Evolutionary conservation across 257 asterid genomes (phyloP).

Genomic region (Solanum habrochaites): DNA sequence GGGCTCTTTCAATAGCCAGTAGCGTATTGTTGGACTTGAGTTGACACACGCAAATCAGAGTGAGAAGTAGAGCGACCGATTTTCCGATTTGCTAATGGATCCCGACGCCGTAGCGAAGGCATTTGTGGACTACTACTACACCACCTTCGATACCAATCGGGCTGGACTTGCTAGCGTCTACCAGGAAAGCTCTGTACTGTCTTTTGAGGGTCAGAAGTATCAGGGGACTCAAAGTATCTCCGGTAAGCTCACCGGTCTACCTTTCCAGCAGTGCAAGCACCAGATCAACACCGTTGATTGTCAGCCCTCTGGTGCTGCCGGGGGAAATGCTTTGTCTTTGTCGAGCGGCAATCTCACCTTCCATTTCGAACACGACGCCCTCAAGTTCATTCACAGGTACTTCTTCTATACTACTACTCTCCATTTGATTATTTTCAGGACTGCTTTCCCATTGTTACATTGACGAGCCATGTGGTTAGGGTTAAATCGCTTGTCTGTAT

Average conservation of each 20-base stretch:
- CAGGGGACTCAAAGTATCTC: conserved; percentile 28
- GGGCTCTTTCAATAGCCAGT: background rate
- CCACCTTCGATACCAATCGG: conserved; percentile 39
- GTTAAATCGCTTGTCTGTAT: background rate
- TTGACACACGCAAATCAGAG: background rate
- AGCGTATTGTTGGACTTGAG: background rate
- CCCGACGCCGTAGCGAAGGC: conserved; percentile 43
- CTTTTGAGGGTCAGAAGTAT: conserved; percentile 50
- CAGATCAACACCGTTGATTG: conserved; percentile 40
- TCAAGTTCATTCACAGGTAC: conserved; percentile 33
- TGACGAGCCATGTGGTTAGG: background rate
- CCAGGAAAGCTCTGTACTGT: conserved; percentile 37
- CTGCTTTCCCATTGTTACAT: background rate
- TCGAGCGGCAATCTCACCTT: conserved; percentile 38
- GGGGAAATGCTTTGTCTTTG: conserved; percentile 45
- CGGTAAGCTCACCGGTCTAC: conserved; percentile 24
- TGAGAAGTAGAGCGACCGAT: background rate
- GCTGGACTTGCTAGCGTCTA: conserved; percentile 29
- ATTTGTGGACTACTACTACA: conserved; percentile 44
- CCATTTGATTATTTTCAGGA: background rate
- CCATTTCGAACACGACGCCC: conserved; percentile 39
- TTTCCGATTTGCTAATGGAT: conserved; percentile 20
- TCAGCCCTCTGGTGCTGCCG: conserved; percentile 46
- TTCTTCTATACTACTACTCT: background rate
- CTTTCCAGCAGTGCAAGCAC: conserved; percentile 54